Conservation (phyloP, 1,139 yeast species). For the Yamadazyma spencermartinsiae region DNA sequence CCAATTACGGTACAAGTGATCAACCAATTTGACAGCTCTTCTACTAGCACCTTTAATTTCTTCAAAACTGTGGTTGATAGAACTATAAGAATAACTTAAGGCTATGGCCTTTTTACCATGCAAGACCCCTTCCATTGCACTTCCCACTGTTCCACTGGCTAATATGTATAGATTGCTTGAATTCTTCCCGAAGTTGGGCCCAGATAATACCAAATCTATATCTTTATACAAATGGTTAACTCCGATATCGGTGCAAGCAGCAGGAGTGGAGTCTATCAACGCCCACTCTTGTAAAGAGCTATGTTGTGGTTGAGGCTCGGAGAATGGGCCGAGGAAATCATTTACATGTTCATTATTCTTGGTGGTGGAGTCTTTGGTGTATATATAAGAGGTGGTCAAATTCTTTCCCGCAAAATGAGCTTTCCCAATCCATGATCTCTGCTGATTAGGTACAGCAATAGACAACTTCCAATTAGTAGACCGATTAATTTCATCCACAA, state of each 20-base stretch:
- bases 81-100: constrained; percentile 74
- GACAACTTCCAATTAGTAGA: constrained; percentile 83
- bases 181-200: constrained; percentile 95
- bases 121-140: constrained; percentile 91
- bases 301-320: constrained; percentile 38
- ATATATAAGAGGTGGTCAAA: constrained; percentile 66
- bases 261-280: constrained; percentile 89
- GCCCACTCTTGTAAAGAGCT: constrained; percentile 70
- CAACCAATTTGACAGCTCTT: constrained; percentile 62
- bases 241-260: constrained; percentile 92
- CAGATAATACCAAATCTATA: constrained; percentile 81
- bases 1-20: constrained; percentile 51
- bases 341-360: constrained; percentile 33
- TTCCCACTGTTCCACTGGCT: constrained; percentile 97
- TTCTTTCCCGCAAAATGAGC: constrained; percentile 92
- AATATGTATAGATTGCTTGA: constrained; percentile 87
- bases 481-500: constrained; percentile 66
- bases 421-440: constrained; percentile 94
- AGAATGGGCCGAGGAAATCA: constrained; percentile 68
- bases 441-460: constrained; percentile 78
- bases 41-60: constrained; percentile 67
- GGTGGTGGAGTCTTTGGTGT: constrained; percentile 45
- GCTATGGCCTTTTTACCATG: constrained; percentile 78
- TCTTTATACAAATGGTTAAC: constrained; percentile 63
- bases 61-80: constrained; percentile 51